Percentiles rank a stretch among this genome's conserved stretches.
phyloP scores from a whole-genome alignment of 148 eudicot genomes.

The Fagopyrum tataricum region DNA sequence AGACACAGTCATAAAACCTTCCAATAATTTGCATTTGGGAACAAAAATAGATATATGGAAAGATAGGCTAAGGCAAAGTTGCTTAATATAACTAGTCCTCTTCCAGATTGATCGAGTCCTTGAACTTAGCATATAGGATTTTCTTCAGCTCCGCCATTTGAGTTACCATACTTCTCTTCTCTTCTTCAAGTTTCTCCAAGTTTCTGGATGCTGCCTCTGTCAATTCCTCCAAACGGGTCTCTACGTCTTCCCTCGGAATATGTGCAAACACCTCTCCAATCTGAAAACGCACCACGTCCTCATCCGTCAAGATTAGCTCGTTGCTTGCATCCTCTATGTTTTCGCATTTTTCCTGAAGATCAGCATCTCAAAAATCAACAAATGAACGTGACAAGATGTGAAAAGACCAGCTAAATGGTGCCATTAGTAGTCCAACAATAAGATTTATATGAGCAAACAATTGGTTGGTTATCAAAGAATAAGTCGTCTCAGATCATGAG shows the following conservation, averaged over 20 bases:
- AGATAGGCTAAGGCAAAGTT: background rate
- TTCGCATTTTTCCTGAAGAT: slow-evolving; percentile 65
- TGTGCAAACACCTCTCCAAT: slow-evolving; percentile 98
- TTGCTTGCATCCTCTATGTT: slow-evolving; percentile 88
- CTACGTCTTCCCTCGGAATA: slow-evolving; percentile 84
- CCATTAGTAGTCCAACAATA: background rate
- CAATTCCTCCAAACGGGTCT: slow-evolving; percentile 73
- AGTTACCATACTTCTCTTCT: slow-evolving; percentile 55
- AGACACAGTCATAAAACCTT: background rate
- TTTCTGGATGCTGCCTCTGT: slow-evolving; percentile 52
- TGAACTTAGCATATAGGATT: slow-evolving; percentile 81
- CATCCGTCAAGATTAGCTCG: slow-evolving; percentile 84
- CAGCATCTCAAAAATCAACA: background rate
- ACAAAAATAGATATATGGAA: background rate
- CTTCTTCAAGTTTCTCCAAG: slow-evolving; percentile 84
- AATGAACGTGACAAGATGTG: background rate
- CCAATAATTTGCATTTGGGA: slow-evolving; percentile 1
- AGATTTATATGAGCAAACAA: background rate
- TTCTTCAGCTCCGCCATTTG: slow-evolving; percentile 89
- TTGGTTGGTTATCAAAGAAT: background rate
- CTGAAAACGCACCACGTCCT: slow-evolving; percentile 84
- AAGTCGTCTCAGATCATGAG: background rate
- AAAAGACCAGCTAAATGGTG: background rate
- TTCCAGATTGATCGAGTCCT: slow-evolving; percentile 95
- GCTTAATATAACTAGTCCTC: slow-evolving; percentile 45